Base-by-base conservation (phyloP, 306 rosid species). In the Gynostemma pentaphyllum region DNA sequence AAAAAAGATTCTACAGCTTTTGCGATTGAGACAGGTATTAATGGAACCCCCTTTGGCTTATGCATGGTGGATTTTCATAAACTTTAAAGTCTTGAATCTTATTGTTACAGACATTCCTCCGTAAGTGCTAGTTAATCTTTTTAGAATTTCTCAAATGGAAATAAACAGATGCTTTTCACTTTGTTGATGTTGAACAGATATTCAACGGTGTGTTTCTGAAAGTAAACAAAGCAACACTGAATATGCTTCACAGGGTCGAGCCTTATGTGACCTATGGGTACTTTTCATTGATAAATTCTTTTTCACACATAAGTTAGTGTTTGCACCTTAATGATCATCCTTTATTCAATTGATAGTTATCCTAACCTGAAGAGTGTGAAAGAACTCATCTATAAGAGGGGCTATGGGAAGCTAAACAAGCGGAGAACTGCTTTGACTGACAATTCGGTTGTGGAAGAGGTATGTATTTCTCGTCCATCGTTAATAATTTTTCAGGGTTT, bases 191-290 rank as follows among this genome's bases (percentile, higher is more conserved):
- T 22, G 19, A 48, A 77, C 77, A 89, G 92, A 81, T 89, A 24
- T 89, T 89, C 78, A 86, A 89, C 44, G 95, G 97, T 60, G 97
- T 89, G 5, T 89, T 89, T 44, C 77, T 89, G 19, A 86, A 89
- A 72, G 97, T 89, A 0, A 89, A 89, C 89, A 89, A 89, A 42
- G 95, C 95, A 2, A 86, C 95, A 14, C 2, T 89, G 68, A 82
- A 89, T 74, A 89, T 89, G 97, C 87, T 89, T 19, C 95, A 70
- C 64, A 75, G 95, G 69, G 95, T 89, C 63, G 97, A 89, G 46
- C 97, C 97, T 12, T 87, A 82, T 61, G 94, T 85, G 15, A 89
- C 95, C 2, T 89, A 77, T 14, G 97, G 97, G 97, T 89, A 70
- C 22, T 67, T 30, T 9, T 15, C 12, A 13, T 32, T 41, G 4